Evolutionary conservation across 768 basidiomycete genomes (phyloP).

Genomic region (Grammothele lineata): DNA sequence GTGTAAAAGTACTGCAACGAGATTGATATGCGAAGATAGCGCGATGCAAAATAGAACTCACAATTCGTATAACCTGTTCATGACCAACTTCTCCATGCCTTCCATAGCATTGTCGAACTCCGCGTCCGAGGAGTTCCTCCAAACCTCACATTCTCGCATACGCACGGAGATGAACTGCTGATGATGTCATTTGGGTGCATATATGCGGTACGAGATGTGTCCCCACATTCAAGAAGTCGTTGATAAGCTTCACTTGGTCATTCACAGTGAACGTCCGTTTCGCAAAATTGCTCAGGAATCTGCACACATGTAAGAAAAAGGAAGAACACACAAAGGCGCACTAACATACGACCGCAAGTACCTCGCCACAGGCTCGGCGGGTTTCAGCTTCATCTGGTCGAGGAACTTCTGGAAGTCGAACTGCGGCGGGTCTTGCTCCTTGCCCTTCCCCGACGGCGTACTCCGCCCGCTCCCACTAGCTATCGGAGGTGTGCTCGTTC

Average conservation of each 20-base stretch:
- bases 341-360: conserved; percentile 87
- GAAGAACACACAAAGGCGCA: conserved; percentile 1
- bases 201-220: neutral
- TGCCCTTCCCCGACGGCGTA: conserved; percentile 18
- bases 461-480: conserved; percentile 19
- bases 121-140: conserved; percentile 69
- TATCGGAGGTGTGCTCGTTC: conserved; percentile 7
- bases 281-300: conserved; percentile 90
- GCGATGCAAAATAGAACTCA: conserved; percentile 36
- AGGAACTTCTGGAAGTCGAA: conserved; percentile 96
- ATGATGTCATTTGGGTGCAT: neutral
- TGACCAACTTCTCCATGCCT: conserved; percentile 99
- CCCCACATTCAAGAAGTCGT: conserved; percentile 84
- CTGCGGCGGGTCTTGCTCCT: conserved; percentile 35
- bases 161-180: conserved; percentile 80
- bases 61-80: conserved; percentile 97
- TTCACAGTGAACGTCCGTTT: conserved; percentile 88
- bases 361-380: conserved; percentile 90
- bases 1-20: conserved; percentile 80
- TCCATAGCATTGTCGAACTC: conserved; percentile 98
- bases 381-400: conserved; percentile 86
- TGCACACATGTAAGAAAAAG: conserved; percentile 29
- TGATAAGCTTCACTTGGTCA: conserved; percentile 94
- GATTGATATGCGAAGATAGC: neutral
- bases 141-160: conserved; percentile 83